phyloP scores from a whole-genome alignment of 495 filamentous ascomycete genomes.

The Penicillium tannophilum region DNA sequence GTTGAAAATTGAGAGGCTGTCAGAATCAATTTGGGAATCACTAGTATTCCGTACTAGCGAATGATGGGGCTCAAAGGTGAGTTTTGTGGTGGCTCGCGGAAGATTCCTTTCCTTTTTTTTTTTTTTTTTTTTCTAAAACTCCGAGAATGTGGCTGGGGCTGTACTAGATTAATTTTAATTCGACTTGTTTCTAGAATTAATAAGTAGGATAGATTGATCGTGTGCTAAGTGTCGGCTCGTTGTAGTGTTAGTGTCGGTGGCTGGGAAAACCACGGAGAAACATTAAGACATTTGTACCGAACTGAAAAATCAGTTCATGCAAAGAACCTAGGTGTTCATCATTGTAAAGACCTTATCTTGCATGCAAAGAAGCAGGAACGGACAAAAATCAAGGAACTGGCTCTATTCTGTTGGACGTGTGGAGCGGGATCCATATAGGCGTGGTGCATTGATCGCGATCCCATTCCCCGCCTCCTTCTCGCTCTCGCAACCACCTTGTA shows the following conservation, averaged over 20 bases:
- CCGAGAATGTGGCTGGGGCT: background rate
- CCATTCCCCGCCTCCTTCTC: background rate
- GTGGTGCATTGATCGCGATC: conserved; percentile 5
- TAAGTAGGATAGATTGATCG: background rate
- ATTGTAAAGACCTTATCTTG: conserved; percentile 13
- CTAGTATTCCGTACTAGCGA: background rate
- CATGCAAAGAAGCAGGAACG: conserved; percentile 17
- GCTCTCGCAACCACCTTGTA: background rate
- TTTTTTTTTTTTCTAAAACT: background rate
- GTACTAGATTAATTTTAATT: background rate
- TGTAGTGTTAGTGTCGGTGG: conserved; percentile 3
- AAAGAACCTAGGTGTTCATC: background rate
- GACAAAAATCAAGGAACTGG: background rate
- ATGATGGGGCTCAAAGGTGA: background rate
- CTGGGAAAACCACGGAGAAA: background rate
- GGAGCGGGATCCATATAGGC: background rate
- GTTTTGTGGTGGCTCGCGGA: too few relatives aligned
- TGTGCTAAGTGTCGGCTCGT: background rate
- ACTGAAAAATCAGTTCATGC: background rate
- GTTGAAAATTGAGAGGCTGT: background rate
- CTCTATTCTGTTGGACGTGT: conserved; percentile 1
- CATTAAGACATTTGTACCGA: background rate
- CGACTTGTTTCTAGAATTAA: background rate
- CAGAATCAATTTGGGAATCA: background rate
- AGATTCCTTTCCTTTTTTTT: background rate